phyloP scores from a whole-genome alignment of 805 yeast genomes.

The Spathaspora arborariae region DNA sequence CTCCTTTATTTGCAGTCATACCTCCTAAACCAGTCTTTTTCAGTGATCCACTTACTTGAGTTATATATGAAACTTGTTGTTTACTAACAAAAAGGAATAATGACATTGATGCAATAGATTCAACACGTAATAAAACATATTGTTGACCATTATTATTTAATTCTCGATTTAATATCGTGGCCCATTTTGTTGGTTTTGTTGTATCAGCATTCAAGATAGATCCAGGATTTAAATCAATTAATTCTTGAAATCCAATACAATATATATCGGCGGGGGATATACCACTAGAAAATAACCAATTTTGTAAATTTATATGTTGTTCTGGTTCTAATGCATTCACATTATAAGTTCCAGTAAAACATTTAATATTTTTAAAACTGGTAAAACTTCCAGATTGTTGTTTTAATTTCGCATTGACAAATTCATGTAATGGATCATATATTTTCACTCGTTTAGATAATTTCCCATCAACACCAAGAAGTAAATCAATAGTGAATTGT shows the following conservation, averaged over 20 bases:
- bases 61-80: slow-evolving; percentile 39
- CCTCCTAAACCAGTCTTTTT: slow-evolving; percentile 97
- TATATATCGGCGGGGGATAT: slow-evolving; percentile 64
- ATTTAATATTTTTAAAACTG: slow-evolving; percentile 50
- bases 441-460: slow-evolving; percentile 68
- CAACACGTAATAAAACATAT: slow-evolving; percentile 67
- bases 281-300: slow-evolving; percentile 75
- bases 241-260: slow-evolving; percentile 91
- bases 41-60: slow-evolving; percentile 88
- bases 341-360: slow-evolving; percentile 84
- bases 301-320: slow-evolving; percentile 45
- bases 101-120: slow-evolving; percentile 68
- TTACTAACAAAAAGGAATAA: slow-evolving; percentile 59
- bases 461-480: slow-evolving; percentile 72
- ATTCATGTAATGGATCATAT: slow-evolving; percentile 86
- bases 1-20: slow-evolving; percentile 96
- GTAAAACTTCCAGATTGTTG: slow-evolving; percentile 53
- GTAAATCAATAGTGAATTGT: slow-evolving; percentile 83
- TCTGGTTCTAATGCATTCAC: slow-evolving; percentile 63
- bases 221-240: slow-evolving; percentile 89
- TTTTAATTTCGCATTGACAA: slow-evolving; percentile 62
- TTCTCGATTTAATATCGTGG: slow-evolving; percentile 56
- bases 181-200: slow-evolving; percentile 79
- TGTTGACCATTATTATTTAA: slow-evolving; percentile 46
- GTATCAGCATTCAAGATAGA: slow-evolving; percentile 83